These are phyloP conservation scores for Phytopythium montanum DNA, from an alignment of 352 stramenopile species.

Conservation along the genomic window DNA sequence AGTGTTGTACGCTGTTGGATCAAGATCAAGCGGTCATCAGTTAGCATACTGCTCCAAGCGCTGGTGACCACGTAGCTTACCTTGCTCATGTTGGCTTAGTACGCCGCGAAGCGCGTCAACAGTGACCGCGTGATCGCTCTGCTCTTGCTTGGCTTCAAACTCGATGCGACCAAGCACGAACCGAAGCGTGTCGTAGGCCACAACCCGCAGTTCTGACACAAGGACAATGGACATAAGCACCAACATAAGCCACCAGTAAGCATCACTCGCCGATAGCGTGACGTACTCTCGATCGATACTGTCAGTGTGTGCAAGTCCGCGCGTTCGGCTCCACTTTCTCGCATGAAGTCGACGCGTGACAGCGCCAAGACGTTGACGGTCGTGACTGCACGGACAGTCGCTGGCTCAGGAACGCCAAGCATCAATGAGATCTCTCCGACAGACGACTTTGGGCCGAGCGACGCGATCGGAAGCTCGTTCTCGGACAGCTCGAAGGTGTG, in stretches of 20 bases:
- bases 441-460: constrained; percentile 28
- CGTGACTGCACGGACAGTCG: constrained; percentile 29
- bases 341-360: constrained; percentile 32
- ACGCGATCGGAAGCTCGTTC: constrained; percentile 27
- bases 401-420: constrained; percentile 28
- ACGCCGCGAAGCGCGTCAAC: constrained; percentile 24
- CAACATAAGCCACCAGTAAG: neutral
- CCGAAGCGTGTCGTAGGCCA: constrained; percentile 45
- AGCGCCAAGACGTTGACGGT: constrained; percentile 30
- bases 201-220: constrained; percentile 32
- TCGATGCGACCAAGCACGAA: constrained; percentile 51
- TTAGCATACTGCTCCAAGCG: neutral
- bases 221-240: neutral
- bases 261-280: neutral
- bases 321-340: constrained; percentile 18
- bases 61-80: constrained; percentile 2
- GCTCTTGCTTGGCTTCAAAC: constrained; percentile 36
- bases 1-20: neutral
- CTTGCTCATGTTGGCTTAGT: constrained; percentile 20
- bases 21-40: neutral
- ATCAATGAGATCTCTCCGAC: constrained; percentile 38
- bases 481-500: constrained; percentile 24
- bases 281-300: constrained; percentile 13
- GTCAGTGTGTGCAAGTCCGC: constrained; percentile 9
- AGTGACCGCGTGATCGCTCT: constrained; percentile 35